phyloP scores from a whole-genome alignment of 2,329 filamentous ascomycete genomes.

The Scleromitrula shiraiana region DNA sequence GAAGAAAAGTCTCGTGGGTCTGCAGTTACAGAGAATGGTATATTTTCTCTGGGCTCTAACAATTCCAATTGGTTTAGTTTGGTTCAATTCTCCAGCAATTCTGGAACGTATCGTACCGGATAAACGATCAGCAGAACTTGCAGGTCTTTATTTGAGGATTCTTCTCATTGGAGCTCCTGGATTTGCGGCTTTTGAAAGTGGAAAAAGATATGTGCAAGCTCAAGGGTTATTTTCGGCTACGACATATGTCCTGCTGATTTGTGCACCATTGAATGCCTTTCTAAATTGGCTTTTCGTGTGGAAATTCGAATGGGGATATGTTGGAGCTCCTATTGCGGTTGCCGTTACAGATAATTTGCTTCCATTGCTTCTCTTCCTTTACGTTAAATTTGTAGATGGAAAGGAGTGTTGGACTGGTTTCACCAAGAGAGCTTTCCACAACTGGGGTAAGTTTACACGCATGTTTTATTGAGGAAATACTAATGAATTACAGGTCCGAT shows the following conservation, averaged over 20 bases:
- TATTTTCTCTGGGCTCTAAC: conserved; percentile 66
- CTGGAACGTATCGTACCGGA: conserved; percentile 64
- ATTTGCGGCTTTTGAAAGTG: conserved; percentile 67
- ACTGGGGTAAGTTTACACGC: conserved; percentile 48
- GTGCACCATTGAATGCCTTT: conserved; percentile 67
- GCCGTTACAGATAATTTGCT: conserved; percentile 68
- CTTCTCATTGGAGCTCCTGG: conserved; percentile 64
- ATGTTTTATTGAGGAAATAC: background rate
- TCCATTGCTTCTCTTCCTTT: conserved; percentile 63
- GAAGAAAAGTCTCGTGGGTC: conserved; percentile 76
- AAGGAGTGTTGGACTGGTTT: conserved; percentile 77
- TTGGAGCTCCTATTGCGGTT: conserved; percentile 74
- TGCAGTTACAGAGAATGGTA: conserved; percentile 76
- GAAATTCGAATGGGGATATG: conserved; percentile 60
- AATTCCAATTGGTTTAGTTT: conserved; percentile 63
- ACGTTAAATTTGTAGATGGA: conserved; percentile 64
- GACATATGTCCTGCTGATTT: conserved; percentile 67
- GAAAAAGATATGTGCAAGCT: conserved; percentile 74
- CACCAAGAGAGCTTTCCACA: conserved; percentile 57
- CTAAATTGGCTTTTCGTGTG: conserved; percentile 76
- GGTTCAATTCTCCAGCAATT: conserved; percentile 60
- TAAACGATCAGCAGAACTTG: conserved; percentile 59
- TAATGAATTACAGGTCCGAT: conserved; percentile 47
- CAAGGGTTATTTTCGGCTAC: conserved; percentile 77
- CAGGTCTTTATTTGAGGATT: conserved; percentile 65